phyloP scores from a whole-genome alignment of 768 basidiomycete species.

The Pleurotus eryngii region DNA sequence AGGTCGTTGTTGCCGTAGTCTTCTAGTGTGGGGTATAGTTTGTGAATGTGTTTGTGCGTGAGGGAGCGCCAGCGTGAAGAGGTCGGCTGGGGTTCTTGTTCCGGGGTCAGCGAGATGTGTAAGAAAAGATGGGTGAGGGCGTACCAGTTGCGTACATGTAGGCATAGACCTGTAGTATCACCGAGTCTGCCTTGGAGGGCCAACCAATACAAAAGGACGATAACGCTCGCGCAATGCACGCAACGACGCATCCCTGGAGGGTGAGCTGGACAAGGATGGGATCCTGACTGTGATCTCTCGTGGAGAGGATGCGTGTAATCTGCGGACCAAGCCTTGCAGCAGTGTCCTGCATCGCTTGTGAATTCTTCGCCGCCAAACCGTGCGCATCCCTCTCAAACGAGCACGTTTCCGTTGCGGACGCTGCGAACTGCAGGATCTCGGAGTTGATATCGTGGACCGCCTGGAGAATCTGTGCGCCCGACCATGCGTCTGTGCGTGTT shows the following conservation, averaged over 20 bases:
- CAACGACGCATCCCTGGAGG: slow-evolving; percentile 66
- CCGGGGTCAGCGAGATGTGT: slow-evolving; percentile 1
- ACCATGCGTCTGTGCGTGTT: slow-evolving; percentile 73
- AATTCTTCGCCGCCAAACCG: background rate
- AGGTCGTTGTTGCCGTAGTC: slow-evolving; percentile 71
- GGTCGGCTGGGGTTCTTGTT: slow-evolving; percentile 69
- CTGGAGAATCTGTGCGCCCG: slow-evolving; percentile 75
- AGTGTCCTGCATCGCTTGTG: slow-evolving; percentile 56
- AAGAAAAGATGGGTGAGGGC: slow-evolving; percentile 13
- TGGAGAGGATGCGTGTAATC: slow-evolving; percentile 56
- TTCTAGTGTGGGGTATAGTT: slow-evolving; percentile 60
- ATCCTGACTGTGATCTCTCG: slow-evolving; percentile 70
- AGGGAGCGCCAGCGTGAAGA: slow-evolving; percentile 77
- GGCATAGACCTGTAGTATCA: slow-evolving; percentile 58
- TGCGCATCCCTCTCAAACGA: slow-evolving; percentile 41
- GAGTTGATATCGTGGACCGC: slow-evolving; percentile 78
- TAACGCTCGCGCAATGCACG: slow-evolving; percentile 64
- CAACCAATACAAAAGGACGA: slow-evolving; percentile 74
- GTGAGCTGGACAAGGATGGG: slow-evolving; percentile 76
- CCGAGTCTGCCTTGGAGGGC: slow-evolving; percentile 64
- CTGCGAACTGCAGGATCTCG: slow-evolving; percentile 78
- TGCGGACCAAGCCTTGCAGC: slow-evolving; percentile 60
- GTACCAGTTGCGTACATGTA: slow-evolving; percentile 54
- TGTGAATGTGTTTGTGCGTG: slow-evolving; percentile 66
- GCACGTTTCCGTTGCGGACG: slow-evolving; percentile 68